A percentile compares a stretch with the other conserved stretches of the same genome.
Conservation (phyloP, 176 grass and related monocot genomes). For the Oryza punctata region DNA sequence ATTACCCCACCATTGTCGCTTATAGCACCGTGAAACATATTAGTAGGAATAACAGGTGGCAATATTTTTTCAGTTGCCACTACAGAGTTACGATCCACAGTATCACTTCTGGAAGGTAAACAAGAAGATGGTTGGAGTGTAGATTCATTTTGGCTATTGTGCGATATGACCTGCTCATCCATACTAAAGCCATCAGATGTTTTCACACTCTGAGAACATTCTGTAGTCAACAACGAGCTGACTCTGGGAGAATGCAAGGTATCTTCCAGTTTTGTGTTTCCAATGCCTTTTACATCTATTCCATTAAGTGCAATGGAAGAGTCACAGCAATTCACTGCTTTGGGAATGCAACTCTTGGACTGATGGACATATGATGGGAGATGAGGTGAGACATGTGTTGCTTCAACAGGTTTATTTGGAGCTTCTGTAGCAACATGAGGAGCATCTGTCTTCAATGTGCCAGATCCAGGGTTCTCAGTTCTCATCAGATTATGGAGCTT, state of each 20-base stretch:
- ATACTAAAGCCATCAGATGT: conserved; percentile 35
- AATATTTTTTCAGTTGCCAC: conserved; percentile 32
- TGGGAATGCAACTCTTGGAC: conserved; percentile 36
- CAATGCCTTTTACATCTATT: conserved; percentile 33
- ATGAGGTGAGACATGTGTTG: conserved; percentile 29
- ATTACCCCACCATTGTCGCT: conserved; percentile 45
- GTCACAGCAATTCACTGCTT: conserved; percentile 41
- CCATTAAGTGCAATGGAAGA: conserved; percentile 33
- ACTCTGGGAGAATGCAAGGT: conserved; percentile 31
- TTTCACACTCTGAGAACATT: conserved; percentile 35
- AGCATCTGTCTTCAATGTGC: conserved; percentile 42
- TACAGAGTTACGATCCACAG: conserved; percentile 38
- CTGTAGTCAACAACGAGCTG: conserved; percentile 21
- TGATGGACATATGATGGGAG: conserved; percentile 24
- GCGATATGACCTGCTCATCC: conserved; percentile 22
- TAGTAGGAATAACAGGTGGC: conserved; percentile 44
- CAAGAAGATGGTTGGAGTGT: conserved; percentile 38
- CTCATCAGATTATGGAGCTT: conserved; percentile 50
- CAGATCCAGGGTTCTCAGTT: conserved; percentile 49
- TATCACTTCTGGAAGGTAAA: conserved; percentile 30
- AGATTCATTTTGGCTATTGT: conserved; percentile 27
- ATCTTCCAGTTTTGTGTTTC: conserved; percentile 33
- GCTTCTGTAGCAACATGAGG: conserved; percentile 40
- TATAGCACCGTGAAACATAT: conserved; percentile 41
- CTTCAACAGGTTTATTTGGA: conserved; percentile 26